Base-by-base conservation (phyloP, 2,329 filamentous ascomycete species). In the Aspergillus sp. region DNA sequence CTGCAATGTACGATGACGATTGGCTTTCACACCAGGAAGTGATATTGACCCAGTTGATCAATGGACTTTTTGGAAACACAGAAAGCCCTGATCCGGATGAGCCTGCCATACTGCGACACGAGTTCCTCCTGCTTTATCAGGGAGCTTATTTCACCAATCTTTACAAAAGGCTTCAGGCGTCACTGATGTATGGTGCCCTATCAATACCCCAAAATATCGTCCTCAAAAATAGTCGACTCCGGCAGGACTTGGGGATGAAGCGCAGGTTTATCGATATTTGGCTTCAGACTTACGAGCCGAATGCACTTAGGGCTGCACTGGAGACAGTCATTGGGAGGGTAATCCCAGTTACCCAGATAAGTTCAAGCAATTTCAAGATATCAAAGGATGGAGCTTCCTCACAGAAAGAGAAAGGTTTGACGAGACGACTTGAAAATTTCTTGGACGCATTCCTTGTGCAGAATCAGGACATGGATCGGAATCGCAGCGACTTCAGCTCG, bases 21-120 rank as follows among this genome's bases (percentile, higher is more conserved):
- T 88, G 85, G 85, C 80, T 88, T 38, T 77, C 75, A 12, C 81
- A 87, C 59, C 85, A 88, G 65, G 85, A 88, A 65, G 74, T 82
- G 20, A 81, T 83, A 38, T 80, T 88, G 44, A 83, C 83, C 0
- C 84, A 87, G 65, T 73, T 87, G 6, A 68, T 84, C 47, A 88
- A 88, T 67, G 74, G 75, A 13, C 71, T 86, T 48, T 84, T 86
- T 62, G 70, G 78, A 36, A 68, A 75, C 4, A 69, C 73, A 0
- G 57, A 58, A 51, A 53, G 60, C 3, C 57, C 60, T 5, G 30
- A 48, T 30, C 48, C 50, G 26, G 69, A 70, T 64, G 64, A 70
- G 22, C 55, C 64, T n/a, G 57, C 67, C 47, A 48, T 53, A 13
- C 64, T 85, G 39, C 74, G 82, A 54, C 74, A 77, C 56, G 76